A percentile compares a stretch with the other conserved stretches of the same genome.
These are phyloP conservation scores for Rhodotorula toruloides DNA, from an alignment of 768 basidiomycete genomes.

Conservation along the genomic window DNA sequence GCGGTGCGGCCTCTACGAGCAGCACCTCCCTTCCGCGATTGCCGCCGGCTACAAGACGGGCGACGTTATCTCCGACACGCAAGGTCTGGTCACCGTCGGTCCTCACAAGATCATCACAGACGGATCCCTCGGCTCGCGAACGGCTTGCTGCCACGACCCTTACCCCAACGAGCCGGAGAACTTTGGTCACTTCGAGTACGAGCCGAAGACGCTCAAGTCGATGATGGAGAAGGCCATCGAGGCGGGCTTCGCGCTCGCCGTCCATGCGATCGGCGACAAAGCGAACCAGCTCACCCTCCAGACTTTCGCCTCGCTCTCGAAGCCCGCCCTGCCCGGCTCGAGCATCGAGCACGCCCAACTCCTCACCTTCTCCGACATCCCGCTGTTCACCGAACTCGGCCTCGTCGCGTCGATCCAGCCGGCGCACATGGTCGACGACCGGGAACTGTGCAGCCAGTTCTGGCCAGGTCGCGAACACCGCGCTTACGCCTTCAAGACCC, in stretches of 20 bases:
- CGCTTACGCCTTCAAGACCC: constrained; percentile 38
- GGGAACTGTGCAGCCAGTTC: constrained; percentile 38
- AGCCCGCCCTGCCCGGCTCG: constrained; percentile 29
- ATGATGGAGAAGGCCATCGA: constrained; percentile 32
- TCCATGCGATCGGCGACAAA: constrained; percentile 43
- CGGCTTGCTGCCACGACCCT: constrained; percentile 41
- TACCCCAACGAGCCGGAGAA: constrained; percentile 38
- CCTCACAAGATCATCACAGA: constrained; percentile 43
- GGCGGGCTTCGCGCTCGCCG: constrained; percentile 39
- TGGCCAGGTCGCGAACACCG: constrained; percentile 40
- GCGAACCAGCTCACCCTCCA: constrained; percentile 40
- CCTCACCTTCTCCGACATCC: constrained; percentile 36
- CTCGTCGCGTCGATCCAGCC: constrained; percentile 43
- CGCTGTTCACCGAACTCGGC: constrained; percentile 34
- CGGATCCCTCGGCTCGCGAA: constrained; percentile 42
- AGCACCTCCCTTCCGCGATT: constrained; percentile 35
- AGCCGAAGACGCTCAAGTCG: constrained; percentile 14
- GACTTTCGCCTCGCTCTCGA: constrained; percentile 17
- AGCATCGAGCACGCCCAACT: constrained; percentile 44
- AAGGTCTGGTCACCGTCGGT: constrained; percentile 36
- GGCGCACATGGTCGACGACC: constrained; percentile 42
- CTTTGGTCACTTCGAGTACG: constrained; percentile 32
- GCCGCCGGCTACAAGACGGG: constrained; percentile 27
- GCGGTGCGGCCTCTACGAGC: constrained; percentile 37
- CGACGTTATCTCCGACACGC: constrained; percentile 32